phyloP scores from a whole-genome alignment of 306 rosid genomes.

The Vigna angularis region DNA sequence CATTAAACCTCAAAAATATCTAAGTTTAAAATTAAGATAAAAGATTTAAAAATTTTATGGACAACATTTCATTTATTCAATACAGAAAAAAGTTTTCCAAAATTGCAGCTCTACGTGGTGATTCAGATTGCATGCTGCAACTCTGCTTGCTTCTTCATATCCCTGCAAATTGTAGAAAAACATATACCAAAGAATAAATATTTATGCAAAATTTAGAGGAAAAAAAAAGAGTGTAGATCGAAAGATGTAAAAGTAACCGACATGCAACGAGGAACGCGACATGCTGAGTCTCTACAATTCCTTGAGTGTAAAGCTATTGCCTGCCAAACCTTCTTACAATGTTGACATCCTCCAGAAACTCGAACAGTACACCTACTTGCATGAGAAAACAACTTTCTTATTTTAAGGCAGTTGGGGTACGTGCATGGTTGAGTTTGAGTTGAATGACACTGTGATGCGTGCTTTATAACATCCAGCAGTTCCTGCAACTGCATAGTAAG shows the following conservation, averaged over 20 bases:
- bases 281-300: conserved; percentile 47
- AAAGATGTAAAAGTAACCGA: conserved; percentile 30
- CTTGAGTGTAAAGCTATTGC: conserved; percentile 35
- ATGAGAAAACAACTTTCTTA: conserved; percentile 53
- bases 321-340: conserved; percentile 51
- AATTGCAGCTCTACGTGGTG: conserved; percentile 30
- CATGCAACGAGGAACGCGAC: conserved; percentile 57
- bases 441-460: conserved; percentile 45
- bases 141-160: conserved; percentile 45
- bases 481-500: conserved; percentile 36
- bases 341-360: conserved; percentile 45
- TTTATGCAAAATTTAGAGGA: neutral
- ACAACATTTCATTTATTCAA: neutral
- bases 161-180: conserved; percentile 46
- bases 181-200: conserved; percentile 24
- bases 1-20: too few relatives aligned
- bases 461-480: conserved; percentile 43
- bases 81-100: neutral
- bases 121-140: conserved; percentile 30
- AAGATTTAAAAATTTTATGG: neutral
- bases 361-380: conserved; percentile 46
- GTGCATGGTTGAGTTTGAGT: conserved; percentile 48
- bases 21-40: neutral
- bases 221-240: neutral
- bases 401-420: conserved; percentile 44